Evolutionary conservation across 768 basidiomycete species (phyloP).

Genomic region (Serendipita vermifera): DNA sequence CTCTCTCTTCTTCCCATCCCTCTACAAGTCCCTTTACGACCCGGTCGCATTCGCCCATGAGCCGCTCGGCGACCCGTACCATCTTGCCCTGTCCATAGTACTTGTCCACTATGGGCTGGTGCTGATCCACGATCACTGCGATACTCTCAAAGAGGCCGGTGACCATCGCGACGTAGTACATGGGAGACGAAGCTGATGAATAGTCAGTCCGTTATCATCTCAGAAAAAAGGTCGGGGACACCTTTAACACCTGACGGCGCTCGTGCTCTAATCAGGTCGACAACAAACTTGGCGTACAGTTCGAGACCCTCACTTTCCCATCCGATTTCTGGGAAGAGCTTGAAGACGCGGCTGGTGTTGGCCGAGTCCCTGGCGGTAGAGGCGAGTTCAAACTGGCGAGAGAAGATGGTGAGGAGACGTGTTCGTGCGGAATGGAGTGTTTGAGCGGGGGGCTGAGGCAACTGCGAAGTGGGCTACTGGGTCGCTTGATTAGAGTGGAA

Average conservation of each 20-base stretch:
- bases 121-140: conserved; percentile 92
- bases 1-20: conserved; percentile 86
- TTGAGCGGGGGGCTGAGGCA: conserved; percentile 73
- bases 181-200: conserved; percentile 66
- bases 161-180: conserved; percentile 81
- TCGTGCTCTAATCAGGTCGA: conserved; percentile 72
- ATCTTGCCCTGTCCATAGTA: conserved; percentile 90
- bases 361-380: conserved; percentile 70
- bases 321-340: conserved; percentile 89
- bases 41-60: conserved; percentile 78
- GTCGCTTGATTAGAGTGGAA: conserved; percentile 6
- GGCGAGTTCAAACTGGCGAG: conserved; percentile 67
- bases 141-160: conserved; percentile 92
- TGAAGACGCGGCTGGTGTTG: conserved; percentile 87
- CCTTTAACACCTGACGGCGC: conserved; percentile 73
- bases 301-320: conserved; percentile 88
- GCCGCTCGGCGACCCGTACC: conserved; percentile 56
- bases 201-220: conserved; percentile 11
- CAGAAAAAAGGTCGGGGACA: conserved; percentile 30
- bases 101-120: conserved; percentile 94
- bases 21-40: conserved; percentile 62
- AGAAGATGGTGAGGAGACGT: conserved; percentile 63
- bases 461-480: conserved; percentile 75
- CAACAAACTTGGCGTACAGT: conserved; percentile 85
- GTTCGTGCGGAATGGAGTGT: conserved; percentile 65